Percentiles rank a stretch among this genome's conserved stretches.
phyloP scores from a whole-genome alignment of 768 basidiomycete genomes.

The Leucosporidium yakuticum region DNA sequence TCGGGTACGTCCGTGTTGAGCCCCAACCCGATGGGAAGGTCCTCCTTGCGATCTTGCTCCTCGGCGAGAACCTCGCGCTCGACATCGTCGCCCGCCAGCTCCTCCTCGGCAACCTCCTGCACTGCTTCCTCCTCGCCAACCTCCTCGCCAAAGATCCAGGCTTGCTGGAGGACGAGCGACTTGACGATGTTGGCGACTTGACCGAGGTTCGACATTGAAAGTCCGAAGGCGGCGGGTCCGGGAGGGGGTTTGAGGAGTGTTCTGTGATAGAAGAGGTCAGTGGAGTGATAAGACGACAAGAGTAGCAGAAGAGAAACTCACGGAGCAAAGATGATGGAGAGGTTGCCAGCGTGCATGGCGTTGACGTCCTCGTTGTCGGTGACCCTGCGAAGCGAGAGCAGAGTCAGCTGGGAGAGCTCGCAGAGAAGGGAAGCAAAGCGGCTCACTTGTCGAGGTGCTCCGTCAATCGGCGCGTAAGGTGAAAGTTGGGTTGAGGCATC shows the following conservation, averaged over 20 bases:
- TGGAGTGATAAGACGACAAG: too few relatives aligned
- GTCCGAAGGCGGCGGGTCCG: constrained; percentile 4
- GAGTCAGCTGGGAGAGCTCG: neutral
- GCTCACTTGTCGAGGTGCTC: constrained; percentile 27
- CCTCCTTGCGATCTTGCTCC: too few relatives aligned
- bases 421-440: neutral
- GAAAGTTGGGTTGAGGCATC: constrained; percentile 33
- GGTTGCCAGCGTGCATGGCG: constrained; percentile 13
- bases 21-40: too few relatives aligned
- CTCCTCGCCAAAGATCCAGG: constrained; percentile 7
- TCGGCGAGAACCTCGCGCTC: neutral
- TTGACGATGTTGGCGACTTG: constrained; percentile 26
- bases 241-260: constrained; percentile 6
- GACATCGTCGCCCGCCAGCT: neutral
- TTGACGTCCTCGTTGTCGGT: constrained; percentile 6
- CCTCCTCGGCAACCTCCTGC: neutral
- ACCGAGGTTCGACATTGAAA: constrained; percentile 30
- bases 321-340: constrained; percentile 9
- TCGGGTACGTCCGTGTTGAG: too few relatives aligned
- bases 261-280: neutral
- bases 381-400: neutral
- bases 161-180: neutral
- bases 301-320: too few relatives aligned
- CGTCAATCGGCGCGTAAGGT: constrained; percentile 27
- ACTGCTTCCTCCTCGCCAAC: neutral